Evolutionary conservation across 2,329 filamentous ascomycete genomes (phyloP), one percentile per base, ranked within the genome.

Genomic region (Teratosphaeriaceae sp.): DNA sequence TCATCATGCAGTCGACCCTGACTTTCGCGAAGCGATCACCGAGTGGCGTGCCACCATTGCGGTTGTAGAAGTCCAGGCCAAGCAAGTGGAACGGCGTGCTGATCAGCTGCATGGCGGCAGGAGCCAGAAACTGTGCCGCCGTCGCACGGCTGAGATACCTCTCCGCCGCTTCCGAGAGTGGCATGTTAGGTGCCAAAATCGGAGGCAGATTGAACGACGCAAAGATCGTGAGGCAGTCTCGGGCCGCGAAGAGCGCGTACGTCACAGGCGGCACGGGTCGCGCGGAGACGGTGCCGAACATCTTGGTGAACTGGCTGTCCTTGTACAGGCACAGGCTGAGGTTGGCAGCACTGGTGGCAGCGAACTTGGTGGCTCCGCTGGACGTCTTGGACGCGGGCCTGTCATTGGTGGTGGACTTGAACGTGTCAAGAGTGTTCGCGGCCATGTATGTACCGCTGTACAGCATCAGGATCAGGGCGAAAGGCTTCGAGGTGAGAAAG

Each of bases 371-470:
- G 0, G 81, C 76, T 43, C 88, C 88, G 7, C 84, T 74, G 1
- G 86, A 89, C 22, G 87, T 81, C 53, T 71, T 65, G 5, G 72
- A 69, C 5, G 84, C 76, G 24, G 80, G 70, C 13, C 70, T 50
- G 57, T 77, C 68, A 38, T 70, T 64, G 12, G 80, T 53, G 1
- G 84, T 88, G 4, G 86, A 83, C 34, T 80, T 71, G 37, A 79
- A 64, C 0, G 90, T 96, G 69, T 97, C 90, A 61, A 95, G 79
- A 11, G 76, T 68, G 70, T 96, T 96, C 50, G 90, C 89, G 1
- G 86, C 88, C 11, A 92, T 69, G 70, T 96, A 96, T 46, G 90
- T 97, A 52, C 85, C 83, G 48, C 82, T 85, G 72, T 96, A 97
- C 33, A 94, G 72, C 41, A 69, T 68, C 47, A 71, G 66, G 60